Percentiles rank a stretch among this genome's conserved stretches.
phyloP scores from a whole-genome alignment of 2,329 filamentous ascomycete genomes.

The Neurospora sp. region DNA sequence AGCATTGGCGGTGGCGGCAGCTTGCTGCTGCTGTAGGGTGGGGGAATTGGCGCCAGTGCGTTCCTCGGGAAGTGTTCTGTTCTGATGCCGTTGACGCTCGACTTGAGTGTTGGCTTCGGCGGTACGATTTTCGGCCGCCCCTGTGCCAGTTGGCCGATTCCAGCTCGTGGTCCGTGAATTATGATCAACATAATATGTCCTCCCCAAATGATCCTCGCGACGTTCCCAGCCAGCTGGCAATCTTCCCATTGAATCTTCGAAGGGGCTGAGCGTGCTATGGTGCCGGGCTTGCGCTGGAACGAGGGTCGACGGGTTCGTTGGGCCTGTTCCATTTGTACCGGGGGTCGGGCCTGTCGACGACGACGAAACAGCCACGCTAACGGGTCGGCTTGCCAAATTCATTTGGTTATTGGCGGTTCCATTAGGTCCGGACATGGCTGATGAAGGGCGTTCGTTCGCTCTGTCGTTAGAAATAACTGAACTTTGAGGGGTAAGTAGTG shows the following conservation, averaged over 20 bases:
- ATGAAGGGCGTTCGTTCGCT: slow-evolving; percentile 40
- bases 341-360: slow-evolving; percentile 20
- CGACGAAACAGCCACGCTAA: slow-evolving; percentile 32
- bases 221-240: slow-evolving; percentile 92
- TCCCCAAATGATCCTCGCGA: slow-evolving; percentile 84
- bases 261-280: slow-evolving; percentile 65
- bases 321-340: slow-evolving; percentile 24
- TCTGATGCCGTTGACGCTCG: slow-evolving; percentile 88
- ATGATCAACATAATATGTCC: slow-evolving; percentile 97
- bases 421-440: slow-evolving; percentile 42
- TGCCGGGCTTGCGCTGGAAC: slow-evolving; percentile 27
- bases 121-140: slow-evolving; percentile 63
- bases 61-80: slow-evolving; percentile 90
- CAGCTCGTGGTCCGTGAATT: slow-evolving; percentile 95
- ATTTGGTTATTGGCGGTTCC: slow-evolving; percentile 29
- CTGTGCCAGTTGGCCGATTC: slow-evolving; percentile 78
- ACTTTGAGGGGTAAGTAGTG: slow-evolving; percentile 31
- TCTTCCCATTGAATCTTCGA: slow-evolving; percentile 91
- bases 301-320: neutral
- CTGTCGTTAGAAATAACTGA: slow-evolving; percentile 36
- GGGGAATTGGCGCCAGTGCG: slow-evolving; percentile 89
- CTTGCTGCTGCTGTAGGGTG: slow-evolving; percentile 51
- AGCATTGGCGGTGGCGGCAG: slow-evolving; percentile 40
- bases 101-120: slow-evolving; percentile 88
- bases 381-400: slow-evolving; percentile 35